Evolutionary conservation across 129 eudicot genomes (phyloP), one percentile per base, ranked within the genome.

Genomic region (Pulicaria dysenterica): DNA sequence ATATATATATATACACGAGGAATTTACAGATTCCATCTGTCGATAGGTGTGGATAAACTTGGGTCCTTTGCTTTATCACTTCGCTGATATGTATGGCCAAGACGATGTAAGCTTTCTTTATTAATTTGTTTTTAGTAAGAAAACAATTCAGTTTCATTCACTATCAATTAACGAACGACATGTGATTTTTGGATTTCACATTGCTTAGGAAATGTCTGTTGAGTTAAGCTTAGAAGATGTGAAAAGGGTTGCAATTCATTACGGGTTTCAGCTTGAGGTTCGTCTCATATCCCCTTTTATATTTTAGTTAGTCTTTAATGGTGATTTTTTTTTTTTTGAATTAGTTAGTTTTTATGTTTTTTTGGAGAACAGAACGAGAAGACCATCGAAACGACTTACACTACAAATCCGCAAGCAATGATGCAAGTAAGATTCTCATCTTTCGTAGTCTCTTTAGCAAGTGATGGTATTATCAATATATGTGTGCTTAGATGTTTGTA

Each of bases 181-280:
- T 45, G 50, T 36, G 14, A 54, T 58, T 15, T 9, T 58, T 66
- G 16, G 38, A 38, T 79, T 69, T 73, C 44, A 5, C 39, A 65
- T 80, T 24, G 39, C 64, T 70, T 43, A 94, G 98, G 99, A 88
- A 75, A 86, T 90, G 97, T 94, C 99, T 3, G 77, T 94, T 74
- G 99, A 94, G 75, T 80, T 94, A n/a, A 84, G 99, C 81, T 84
- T 94, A 83, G 99, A 94, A 79, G 99, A 94, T 76, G 99, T 94
- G 73, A 90, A 94, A 79, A 84, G 64, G 79, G 86, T 85, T 67
- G 91, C 99, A 40, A 50, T 65, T 55, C 91, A 88, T 76, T 86
- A 79, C 79, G 99, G 99, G 73, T 90, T 94, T 79, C 56, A 83
- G 72, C 69, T 88, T 61, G 99, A 94, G 99, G 99, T 94, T 69